These are phyloP conservation scores for Fusarium newnesense DNA, from an alignment of 2,329 filamentous ascomycete species.

Conservation along the genomic window DNA sequence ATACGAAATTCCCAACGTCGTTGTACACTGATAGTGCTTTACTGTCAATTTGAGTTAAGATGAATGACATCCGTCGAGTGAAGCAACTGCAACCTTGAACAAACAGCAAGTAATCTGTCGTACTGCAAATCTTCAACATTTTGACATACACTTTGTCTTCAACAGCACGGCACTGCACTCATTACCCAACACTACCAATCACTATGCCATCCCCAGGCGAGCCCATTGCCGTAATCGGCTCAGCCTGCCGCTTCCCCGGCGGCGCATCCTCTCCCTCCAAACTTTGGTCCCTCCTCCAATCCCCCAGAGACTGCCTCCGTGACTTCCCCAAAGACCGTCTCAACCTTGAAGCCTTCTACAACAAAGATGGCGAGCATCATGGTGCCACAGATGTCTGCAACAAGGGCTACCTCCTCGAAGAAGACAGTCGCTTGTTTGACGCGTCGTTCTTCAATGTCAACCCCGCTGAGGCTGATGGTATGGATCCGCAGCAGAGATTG, in stretches of 20 bases:
- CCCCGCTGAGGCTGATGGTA: constrained; percentile 49
- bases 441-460: constrained; percentile 53
- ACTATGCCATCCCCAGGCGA: constrained; percentile 1
- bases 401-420: constrained; percentile 45
- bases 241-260: constrained; percentile 33
- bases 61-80: background rate
- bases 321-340: constrained; percentile 35
- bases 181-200: background rate
- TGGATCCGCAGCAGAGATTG: constrained; percentile 56
- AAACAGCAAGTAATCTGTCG: background rate
- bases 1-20: background rate
- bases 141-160: background rate
- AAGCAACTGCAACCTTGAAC: background rate
- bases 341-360: constrained; percentile 32
- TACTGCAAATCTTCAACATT: background rate
- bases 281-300: constrained; percentile 29
- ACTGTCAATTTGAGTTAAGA: background rate
- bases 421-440: constrained; percentile 49
- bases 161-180: background rate
- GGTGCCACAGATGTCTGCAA: constrained; percentile 46
- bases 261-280: constrained; percentile 16
- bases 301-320: background rate
- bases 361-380: constrained; percentile 39
- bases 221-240: constrained; percentile 16
- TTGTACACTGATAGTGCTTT: fast-evolving